phyloP scores from a whole-genome alignment of 129 eudicot genomes.

The Flaveria robusta region DNA sequence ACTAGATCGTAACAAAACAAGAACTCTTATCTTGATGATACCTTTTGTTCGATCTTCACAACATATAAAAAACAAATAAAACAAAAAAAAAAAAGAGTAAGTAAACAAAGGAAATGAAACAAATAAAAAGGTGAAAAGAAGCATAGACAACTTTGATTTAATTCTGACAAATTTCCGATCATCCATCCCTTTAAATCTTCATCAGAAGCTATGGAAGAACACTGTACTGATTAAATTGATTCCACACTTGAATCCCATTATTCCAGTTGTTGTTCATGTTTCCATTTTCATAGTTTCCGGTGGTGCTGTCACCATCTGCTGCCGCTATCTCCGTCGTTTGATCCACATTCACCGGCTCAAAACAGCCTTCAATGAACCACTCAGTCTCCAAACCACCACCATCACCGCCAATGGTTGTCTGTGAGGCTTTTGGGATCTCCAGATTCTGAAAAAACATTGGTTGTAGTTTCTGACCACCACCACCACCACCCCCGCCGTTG shows the following conservation, averaged over 20 bases:
- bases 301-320: slow-evolving; percentile 7
- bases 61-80: no score
- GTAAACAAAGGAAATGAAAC: no score
- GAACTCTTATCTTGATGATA: no score
- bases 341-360: slow-evolving; percentile 39
- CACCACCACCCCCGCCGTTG: slow-evolving; percentile 18
- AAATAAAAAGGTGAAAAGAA: slow-evolving; percentile 4
- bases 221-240: slow-evolving; percentile 44
- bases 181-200: slow-evolving; percentile 21
- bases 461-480: slow-evolving; percentile 46
- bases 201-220: slow-evolving; percentile 42
- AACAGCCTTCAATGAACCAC: slow-evolving; percentile 54
- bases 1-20: no score
- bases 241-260: slow-evolving; percentile 55
- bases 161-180: slow-evolving; percentile 11
- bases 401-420: slow-evolving; percentile 2
- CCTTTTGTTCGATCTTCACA: no score
- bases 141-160: not conserved
- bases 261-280: slow-evolving; percentile 38
- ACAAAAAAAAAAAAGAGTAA: no score
- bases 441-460: slow-evolving; percentile 62
- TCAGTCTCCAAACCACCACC: slow-evolving; percentile 41
- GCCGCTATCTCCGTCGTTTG: slow-evolving; percentile 18
- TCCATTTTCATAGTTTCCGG: slow-evolving; percentile 39
- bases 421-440: slow-evolving; percentile 43